phyloP scores from a whole-genome alignment of 805 yeast genomes.

The Starmerella scarabaei region DNA sequence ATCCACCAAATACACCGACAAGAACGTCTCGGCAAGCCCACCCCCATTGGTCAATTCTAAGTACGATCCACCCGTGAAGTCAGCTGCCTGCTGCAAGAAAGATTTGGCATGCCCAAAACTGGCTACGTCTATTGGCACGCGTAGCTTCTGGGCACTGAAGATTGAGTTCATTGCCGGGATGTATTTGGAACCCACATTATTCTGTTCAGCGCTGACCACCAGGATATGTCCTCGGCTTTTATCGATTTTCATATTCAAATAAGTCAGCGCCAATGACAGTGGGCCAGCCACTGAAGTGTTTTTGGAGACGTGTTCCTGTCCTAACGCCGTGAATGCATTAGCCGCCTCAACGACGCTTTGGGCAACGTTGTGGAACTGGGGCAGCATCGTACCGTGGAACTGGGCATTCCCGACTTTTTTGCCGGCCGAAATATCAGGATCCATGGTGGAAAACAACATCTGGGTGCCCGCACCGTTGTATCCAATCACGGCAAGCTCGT shows the following conservation, averaged over 20 bases:
- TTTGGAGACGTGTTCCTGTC: slow-evolving; percentile 34
- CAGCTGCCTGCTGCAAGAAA: slow-evolving; percentile 89
- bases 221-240: slow-evolving; percentile 52
- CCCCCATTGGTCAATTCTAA: slow-evolving; percentile 42
- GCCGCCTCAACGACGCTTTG: slow-evolving; percentile 54
- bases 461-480: slow-evolving; percentile 58
- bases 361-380: slow-evolving; percentile 72
- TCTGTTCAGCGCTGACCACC: slow-evolving; percentile 46
- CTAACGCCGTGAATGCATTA: slow-evolving; percentile 31
- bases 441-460: slow-evolving; percentile 48
- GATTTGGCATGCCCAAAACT: slow-evolving; percentile 63
- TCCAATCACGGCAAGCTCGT: slow-evolving; percentile 69
- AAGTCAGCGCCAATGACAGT: slow-evolving; percentile 66
- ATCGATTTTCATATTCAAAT: slow-evolving; percentile 45
- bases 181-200: slow-evolving; percentile 66
- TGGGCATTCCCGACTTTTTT: not conserved
- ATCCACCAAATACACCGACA: slow-evolving; percentile 74
- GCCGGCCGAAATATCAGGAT: not conserved
- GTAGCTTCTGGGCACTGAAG: slow-evolving; percentile 83
- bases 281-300: slow-evolving; percentile 52
- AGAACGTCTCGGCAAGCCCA: slow-evolving; percentile 74
- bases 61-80: slow-evolving; percentile 86
- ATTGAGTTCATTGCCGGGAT: slow-evolving; percentile 91
- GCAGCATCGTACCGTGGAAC: slow-evolving; percentile 48
- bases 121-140: slow-evolving; percentile 80